phyloP scores from a whole-genome alignment of 2,329 filamentous ascomycete genomes.

The Akanthomyces lecanii region DNA sequence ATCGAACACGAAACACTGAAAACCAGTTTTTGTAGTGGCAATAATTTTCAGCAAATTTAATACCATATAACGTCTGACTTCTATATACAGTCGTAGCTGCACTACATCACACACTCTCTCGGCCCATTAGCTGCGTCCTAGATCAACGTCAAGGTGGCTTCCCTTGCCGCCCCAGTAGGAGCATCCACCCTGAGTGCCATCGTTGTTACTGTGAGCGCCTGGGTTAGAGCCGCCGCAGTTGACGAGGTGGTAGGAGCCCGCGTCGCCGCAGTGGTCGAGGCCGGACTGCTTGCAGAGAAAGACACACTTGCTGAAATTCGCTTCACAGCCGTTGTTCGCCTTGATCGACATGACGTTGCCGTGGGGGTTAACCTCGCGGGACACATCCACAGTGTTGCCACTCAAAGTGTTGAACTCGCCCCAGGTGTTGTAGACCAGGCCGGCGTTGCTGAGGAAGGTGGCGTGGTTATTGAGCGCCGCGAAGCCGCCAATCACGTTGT shows the following conservation, averaged over 20 bases:
- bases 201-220: not conserved
- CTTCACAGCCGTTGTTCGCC: constrained; percentile 33
- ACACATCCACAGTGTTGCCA: constrained; percentile 38
- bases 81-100: too few species aligned
- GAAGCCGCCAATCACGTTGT: constrained; percentile 35
- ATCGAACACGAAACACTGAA: too few species aligned
- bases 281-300: constrained; percentile 35
- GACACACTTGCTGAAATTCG: constrained; percentile 38
- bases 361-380: constrained; percentile 39
- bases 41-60: too few species aligned
- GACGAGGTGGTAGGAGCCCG: constrained; percentile 34
- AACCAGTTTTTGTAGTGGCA: too few species aligned
- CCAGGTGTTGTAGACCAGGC: constrained; percentile 41
- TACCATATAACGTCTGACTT: too few species aligned
- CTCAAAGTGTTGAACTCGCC: constrained; percentile 37
- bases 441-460: constrained; percentile 29
- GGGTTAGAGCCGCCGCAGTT: constrained; percentile 27
- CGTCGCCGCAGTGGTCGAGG: constrained; percentile 28
- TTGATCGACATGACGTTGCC: constrained; percentile 33
- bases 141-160: not conserved
- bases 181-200: not conserved
- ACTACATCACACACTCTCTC: not conserved
- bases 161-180: not conserved
- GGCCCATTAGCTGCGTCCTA: not conserved
- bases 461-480: constrained; percentile 30